phyloP scores from a whole-genome alignment of 768 basidiomycete genomes.

The Kwoniella newhampshirensis region DNA sequence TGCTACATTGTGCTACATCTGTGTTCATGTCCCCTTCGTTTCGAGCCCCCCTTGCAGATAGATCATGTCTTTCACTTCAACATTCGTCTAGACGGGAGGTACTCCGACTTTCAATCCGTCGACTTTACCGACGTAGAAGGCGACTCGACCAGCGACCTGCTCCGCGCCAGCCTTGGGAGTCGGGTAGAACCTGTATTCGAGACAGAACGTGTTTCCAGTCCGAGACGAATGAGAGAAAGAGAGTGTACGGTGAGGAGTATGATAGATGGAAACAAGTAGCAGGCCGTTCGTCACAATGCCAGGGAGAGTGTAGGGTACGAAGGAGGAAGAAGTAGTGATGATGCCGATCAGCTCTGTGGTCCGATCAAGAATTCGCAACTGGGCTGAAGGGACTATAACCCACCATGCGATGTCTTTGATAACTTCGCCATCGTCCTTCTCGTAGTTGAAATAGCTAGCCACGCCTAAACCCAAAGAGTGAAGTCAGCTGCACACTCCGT shows the following conservation, averaged over 20 bases:
- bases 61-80: no score
- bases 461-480: constrained; percentile 25
- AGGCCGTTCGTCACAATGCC: background rate
- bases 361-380: no score
- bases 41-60: no score
- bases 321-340: no score
- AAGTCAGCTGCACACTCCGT: no score
- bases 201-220: background rate
- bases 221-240: background rate
- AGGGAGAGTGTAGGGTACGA: no score
- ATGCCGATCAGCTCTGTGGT: no score
- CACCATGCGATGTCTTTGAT: constrained; percentile 51
- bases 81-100: constrained; percentile 24
- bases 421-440: constrained; percentile 40
- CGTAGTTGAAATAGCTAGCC: constrained; percentile 49
- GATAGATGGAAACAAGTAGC: no score
- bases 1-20: background rate
- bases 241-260: background rate
- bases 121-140: constrained; percentile 48
- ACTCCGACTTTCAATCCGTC: constrained; percentile 36
- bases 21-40: no score
- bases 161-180: constrained; percentile 44
- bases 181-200: constrained; percentile 46
- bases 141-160: constrained; percentile 41
- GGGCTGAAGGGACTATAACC: no score